phyloP scores from a whole-genome alignment of 1,284 basidiomycete species.

The Sanguinoderma infundibulare region DNA sequence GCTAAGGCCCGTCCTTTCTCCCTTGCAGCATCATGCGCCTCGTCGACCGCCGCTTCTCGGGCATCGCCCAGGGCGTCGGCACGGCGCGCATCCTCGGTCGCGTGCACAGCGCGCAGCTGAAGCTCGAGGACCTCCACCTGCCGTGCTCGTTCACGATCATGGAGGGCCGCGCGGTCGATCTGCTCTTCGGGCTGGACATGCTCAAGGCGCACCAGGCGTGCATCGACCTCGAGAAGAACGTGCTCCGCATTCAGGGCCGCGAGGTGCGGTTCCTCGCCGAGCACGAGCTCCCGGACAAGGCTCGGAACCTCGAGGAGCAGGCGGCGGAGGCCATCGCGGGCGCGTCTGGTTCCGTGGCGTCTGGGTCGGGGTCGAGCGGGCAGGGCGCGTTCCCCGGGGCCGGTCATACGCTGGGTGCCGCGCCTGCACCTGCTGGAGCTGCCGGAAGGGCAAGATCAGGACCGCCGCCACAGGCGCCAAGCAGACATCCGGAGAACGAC shows the following conservation, averaged over 20 bases:
- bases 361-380: conserved; percentile 3
- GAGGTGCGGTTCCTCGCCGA: conserved; percentile 91
- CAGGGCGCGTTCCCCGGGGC: conserved; percentile 58
- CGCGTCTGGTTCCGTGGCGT: conserved; percentile 23
- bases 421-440: conserved; percentile 39
- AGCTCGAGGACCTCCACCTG: conserved; percentile 82
- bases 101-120: conserved; percentile 93
- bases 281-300: conserved; percentile 91
- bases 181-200: conserved; percentile 98
- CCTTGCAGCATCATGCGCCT: conserved; percentile 81
- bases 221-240: conserved; percentile 90
- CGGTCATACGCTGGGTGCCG: conserved; percentile 55
- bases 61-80: conserved; percentile 95
- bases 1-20: neutral
- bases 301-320: conserved; percentile 48
- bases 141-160: conserved; percentile 96
- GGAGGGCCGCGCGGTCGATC: conserved; percentile 93
- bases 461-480: conserved; percentile 18
- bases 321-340: conserved; percentile 21
- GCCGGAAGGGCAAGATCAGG: conserved; percentile 22
- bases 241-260: conserved; percentile 86
- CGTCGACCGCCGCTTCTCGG: conserved; percentile 86
- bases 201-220: conserved; percentile 95
- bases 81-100: conserved; percentile 95
- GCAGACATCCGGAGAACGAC: conserved; percentile 52